Base-by-base conservation (phyloP, 257 asterid species). In the Petunia axillaris region DNA sequence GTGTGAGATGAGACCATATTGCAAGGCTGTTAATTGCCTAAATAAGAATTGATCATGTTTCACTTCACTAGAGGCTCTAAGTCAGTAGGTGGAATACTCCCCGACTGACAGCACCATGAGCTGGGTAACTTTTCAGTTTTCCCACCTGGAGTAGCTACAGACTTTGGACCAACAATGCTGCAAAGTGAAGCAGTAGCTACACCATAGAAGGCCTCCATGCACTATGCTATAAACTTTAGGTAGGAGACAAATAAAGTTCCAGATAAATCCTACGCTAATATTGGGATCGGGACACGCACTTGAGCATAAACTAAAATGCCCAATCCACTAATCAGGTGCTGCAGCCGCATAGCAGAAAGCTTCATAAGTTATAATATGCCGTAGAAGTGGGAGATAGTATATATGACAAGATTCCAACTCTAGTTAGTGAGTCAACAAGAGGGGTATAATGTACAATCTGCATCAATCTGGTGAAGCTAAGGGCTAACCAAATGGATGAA, bases 371-470 rank as follows among this genome's bases (percentile, higher is more conserved):
- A 67, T 16, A 0, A 38, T 68, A 44, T 8, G 76, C 8, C 46
- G 57, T 68, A 68, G 38, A 68, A 70, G 58, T 70, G 76, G 76
- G 41, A 70, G 58, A 46, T 35, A 70, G 9, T 25, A 46, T 43
- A 16, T 9, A 46, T 70, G 76, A 70, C 25, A 46, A 35, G 16
- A 70, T 44, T n/a, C 76, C 58, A 4, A 46, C 76, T 44, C 25
- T 70, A 67, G 25, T 16, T 46, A 46, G 76, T 46, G 41, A 70
- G 10, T 70, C 16, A 46, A 46, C 25, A 46, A 37, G 58, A 16
- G 16, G 58, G 7, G 41, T 41, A 10, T 25, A 46, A 5, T 43
- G 41, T 25, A 41, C 58, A 44, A 46, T 9, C 16, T 46, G 41
- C 58, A 70, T 41, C 41, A 46, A 70, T 67, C 75, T 25, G 76